Conservation (phyloP, 495 filamentous ascomycete genomes). For the Penicillium angulare region DNA sequence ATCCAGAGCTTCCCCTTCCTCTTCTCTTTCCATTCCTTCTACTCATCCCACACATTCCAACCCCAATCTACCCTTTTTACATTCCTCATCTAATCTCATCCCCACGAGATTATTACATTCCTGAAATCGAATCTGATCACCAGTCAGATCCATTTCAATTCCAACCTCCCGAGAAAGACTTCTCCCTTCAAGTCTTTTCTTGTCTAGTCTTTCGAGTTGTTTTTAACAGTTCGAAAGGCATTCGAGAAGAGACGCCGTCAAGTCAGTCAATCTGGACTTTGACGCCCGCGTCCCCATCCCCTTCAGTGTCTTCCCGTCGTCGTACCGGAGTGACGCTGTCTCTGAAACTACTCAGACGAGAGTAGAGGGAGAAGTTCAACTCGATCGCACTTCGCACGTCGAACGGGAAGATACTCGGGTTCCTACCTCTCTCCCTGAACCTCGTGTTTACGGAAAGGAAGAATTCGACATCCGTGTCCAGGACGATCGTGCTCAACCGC, state of each 20-base stretch:
- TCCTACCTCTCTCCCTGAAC: slow-evolving; percentile 65
- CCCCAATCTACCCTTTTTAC: background rate
- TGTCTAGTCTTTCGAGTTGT: slow-evolving; percentile 89
- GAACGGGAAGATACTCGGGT: slow-evolving; percentile 89
- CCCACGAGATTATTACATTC: slow-evolving; percentile 9
- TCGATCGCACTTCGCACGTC: slow-evolving; percentile 73
- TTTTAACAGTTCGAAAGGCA: slow-evolving; percentile 79
- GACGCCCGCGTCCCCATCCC: slow-evolving; percentile 98
- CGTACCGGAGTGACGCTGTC: slow-evolving; percentile 90
- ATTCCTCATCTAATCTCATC: slow-evolving; percentile 14
- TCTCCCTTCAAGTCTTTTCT: slow-evolving; percentile 66
- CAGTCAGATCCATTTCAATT: slow-evolving; percentile 12
- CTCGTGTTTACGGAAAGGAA: slow-evolving; percentile 72
- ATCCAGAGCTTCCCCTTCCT: slow-evolving; percentile 1
- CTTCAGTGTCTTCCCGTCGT: slow-evolving; percentile 99
- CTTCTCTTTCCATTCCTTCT: slow-evolving; percentile 4
- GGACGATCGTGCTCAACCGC: slow-evolving; percentile 33
- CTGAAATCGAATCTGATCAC: slow-evolving; percentile 27
- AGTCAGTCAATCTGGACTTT: slow-evolving; percentile 99
- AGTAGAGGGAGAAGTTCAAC: slow-evolving; percentile 87
- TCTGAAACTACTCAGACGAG: slow-evolving; percentile 72
- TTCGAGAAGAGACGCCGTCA: slow-evolving; percentile 84
- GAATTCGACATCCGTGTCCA: slow-evolving; percentile 74
- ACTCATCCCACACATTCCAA: slow-evolving; percentile 13
- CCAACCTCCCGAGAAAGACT: slow-evolving; percentile 40